Evolutionary conservation across 129 eudicot genomes (phyloP).

Genomic region (Flaveria linearis): DNA sequence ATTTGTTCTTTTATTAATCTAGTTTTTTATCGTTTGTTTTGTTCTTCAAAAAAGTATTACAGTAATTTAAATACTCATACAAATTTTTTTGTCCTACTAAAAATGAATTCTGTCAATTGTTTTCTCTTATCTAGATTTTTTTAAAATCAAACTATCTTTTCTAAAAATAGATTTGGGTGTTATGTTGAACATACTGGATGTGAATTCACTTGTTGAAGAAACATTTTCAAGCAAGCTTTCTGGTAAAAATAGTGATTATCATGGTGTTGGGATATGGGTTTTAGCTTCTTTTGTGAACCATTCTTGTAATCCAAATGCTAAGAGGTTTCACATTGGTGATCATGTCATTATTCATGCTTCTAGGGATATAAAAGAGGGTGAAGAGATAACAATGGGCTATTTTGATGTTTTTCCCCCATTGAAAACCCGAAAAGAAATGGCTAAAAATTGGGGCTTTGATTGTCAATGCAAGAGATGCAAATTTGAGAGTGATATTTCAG

Average conservation of each 20-base stretch:
- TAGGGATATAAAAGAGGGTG: slow-evolving; percentile 83
- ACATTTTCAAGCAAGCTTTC: slow-evolving; percentile 58
- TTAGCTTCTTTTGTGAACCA: slow-evolving; percentile 84
- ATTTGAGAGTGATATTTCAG: slow-evolving; percentile 49
- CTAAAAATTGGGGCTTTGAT: slow-evolving; percentile 72
- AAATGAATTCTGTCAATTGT: too few relatives aligned
- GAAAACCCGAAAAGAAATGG: slow-evolving; percentile 59
- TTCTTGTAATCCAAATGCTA: slow-evolving; percentile 84
- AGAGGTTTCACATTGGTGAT: slow-evolving; percentile 78
- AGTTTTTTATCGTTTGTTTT: too few relatives aligned
- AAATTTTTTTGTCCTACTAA: too few relatives aligned
- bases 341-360: slow-evolving; percentile 72
- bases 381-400: slow-evolving; percentile 87
- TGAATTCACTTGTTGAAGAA: slow-evolving; percentile 77
- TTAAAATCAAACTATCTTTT: too few relatives aligned
- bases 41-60: too few relatives aligned
- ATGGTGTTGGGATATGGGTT: slow-evolving; percentile 88
- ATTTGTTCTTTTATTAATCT: too few relatives aligned
- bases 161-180: too few relatives aligned
- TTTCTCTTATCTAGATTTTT: too few relatives aligned
- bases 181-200: slow-evolving; percentile 68
- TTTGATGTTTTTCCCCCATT: slow-evolving; percentile 63
- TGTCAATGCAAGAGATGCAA: slow-evolving; percentile 81
- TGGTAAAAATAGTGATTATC: slow-evolving; percentile 59
- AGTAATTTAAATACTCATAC: too few relatives aligned